These are phyloP conservation scores for Alternaria infectoria DNA, from an alignment of 2,329 filamentous ascomycete genomes.

Conservation along the genomic window DNA sequence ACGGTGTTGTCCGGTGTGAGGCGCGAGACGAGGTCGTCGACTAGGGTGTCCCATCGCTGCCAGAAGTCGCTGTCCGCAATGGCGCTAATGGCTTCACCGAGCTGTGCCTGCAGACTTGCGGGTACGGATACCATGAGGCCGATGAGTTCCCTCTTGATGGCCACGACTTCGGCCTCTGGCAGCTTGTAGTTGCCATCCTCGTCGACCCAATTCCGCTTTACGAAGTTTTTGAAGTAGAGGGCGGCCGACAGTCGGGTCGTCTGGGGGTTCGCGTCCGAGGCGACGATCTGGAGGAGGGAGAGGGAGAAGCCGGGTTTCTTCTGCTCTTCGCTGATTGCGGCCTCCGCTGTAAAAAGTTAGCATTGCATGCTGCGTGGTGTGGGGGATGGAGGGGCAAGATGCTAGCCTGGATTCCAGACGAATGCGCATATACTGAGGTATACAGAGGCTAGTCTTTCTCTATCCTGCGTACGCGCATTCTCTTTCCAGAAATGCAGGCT, in stretches of 20 bases:
- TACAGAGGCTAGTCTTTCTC: neutral
- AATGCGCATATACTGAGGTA: neutral
- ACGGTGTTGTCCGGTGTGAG: conserved; percentile 81
- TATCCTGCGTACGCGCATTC: neutral
- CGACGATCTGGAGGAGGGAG: conserved; percentile 84
- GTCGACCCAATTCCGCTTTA: conserved; percentile 92
- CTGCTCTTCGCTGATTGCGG: conserved; percentile 78
- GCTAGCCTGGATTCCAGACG: neutral
- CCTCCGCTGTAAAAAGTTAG: conserved; percentile 70
- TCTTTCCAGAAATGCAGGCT: neutral
- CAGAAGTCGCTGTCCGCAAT: conserved; percentile 99
- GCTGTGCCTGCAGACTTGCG: conserved; percentile 84
- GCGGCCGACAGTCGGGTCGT: conserved; percentile 87
- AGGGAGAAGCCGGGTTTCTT: conserved; percentile 87
- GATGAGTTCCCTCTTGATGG: conserved; percentile 94
- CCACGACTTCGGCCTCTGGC: conserved; percentile 77
- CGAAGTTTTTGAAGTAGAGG: conserved; percentile 98
- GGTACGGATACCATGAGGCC: conserved; percentile 96
- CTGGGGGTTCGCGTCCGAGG: conserved; percentile 71
- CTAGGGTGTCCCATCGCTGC: conserved; percentile 93
- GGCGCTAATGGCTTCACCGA: conserved; percentile 94
- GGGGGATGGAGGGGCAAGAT: conserved; percentile 1
- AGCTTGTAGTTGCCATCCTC: conserved; percentile 95
- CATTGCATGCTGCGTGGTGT: neutral
- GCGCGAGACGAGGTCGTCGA: conserved; percentile 87